phyloP scores from a whole-genome alignment of 2,329 filamentous ascomycete species.

The Tolypocladium sp. region DNA sequence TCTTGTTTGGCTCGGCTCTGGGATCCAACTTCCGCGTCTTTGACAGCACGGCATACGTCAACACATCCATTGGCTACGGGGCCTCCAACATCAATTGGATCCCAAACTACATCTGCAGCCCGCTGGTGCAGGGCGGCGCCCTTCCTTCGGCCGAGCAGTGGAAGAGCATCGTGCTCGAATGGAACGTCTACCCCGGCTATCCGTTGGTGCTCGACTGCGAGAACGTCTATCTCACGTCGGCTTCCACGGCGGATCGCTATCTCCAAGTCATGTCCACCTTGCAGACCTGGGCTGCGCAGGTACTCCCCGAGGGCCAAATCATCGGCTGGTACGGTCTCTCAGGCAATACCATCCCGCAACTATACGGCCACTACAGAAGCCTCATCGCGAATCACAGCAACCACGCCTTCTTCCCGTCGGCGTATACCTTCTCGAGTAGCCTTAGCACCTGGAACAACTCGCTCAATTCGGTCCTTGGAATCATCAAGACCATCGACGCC shows the following conservation, averaged over 20 bases:
- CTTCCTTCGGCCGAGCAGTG: not conserved
- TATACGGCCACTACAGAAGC: too few relatives aligned
- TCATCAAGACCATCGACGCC: slow-evolving; percentile 1
- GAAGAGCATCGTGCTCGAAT: slow-evolving; percentile 2
- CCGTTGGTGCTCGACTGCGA: too few relatives aligned
- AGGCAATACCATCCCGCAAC: too few relatives aligned
- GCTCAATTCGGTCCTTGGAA: not conserved
- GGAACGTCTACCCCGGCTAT: slow-evolving; percentile 1
- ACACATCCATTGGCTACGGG: slow-evolving; percentile 3
- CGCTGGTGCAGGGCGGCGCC: not conserved
- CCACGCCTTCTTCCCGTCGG: slow-evolving; percentile 4
- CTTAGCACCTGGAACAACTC: not conserved
- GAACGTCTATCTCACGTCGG: too few relatives aligned
- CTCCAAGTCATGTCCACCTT: too few relatives aligned
- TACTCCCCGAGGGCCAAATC: too few relatives aligned
- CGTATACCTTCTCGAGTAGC: slow-evolving; percentile 1
- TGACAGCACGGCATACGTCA: slow-evolving; percentile 4
- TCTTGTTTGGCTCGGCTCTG: too few relatives aligned
- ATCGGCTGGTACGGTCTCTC: too few relatives aligned
- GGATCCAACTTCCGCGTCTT: slow-evolving; percentile 1
- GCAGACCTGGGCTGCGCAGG: too few relatives aligned
- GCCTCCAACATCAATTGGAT: slow-evolving; percentile 5
- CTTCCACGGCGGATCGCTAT: too few relatives aligned
- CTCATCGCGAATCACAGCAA: too few relatives aligned
- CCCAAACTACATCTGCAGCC: slow-evolving; percentile 2